Conservation (phyloP, 495 filamentous ascomycete species). For the Cercophora sp. region DNA sequence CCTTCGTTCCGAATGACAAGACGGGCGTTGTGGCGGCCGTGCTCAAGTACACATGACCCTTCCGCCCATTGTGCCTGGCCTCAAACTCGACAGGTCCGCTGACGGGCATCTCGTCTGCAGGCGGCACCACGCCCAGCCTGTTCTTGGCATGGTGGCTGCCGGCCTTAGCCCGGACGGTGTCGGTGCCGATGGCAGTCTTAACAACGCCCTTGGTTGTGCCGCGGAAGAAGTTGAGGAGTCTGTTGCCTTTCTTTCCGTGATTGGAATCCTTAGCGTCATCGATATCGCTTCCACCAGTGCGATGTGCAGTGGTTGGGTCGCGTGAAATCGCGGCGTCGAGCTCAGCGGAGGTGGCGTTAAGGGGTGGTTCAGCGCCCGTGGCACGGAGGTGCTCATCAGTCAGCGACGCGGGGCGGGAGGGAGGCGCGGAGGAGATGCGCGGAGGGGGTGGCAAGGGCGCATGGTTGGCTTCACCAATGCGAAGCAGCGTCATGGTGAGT, state of each 20-base stretch:
- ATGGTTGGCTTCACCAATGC: slow-evolving; percentile 79
- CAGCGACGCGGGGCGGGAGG: slow-evolving; percentile 44
- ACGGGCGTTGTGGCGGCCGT: slow-evolving; percentile 56
- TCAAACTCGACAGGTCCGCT: slow-evolving; percentile 75
- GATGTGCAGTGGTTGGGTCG: slow-evolving; percentile 29
- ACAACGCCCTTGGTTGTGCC: slow-evolving; percentile 63
- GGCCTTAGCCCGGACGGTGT: slow-evolving; percentile 60
- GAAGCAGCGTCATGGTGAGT: slow-evolving; percentile 77
- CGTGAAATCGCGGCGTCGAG: slow-evolving; percentile 40
- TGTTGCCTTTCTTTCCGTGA: slow-evolving; percentile 43
- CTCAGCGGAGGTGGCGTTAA: slow-evolving; percentile 41
- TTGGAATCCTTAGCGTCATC: slow-evolving; percentile 31
- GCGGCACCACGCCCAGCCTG: slow-evolving; percentile 65
- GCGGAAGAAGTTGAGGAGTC: slow-evolving; percentile 64
- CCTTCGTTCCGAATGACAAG: slow-evolving; percentile 53
- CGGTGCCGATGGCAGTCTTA: slow-evolving; percentile 63
- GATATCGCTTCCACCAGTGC: slow-evolving; percentile 48
- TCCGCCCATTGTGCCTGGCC: slow-evolving; percentile 63
- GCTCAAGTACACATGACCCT: slow-evolving; percentile 67
- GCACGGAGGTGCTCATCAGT: slow-evolving; percentile 44
- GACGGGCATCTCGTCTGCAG: slow-evolving; percentile 34
- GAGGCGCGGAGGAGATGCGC: slow-evolving; percentile 48
- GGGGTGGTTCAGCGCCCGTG: slow-evolving; percentile 34
- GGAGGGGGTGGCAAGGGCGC: slow-evolving; percentile 80
- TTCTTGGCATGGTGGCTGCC: slow-evolving; percentile 67